phyloP scores from a whole-genome alignment of 1,139 yeast species.

The Lodderomyces elongisporus region DNA sequence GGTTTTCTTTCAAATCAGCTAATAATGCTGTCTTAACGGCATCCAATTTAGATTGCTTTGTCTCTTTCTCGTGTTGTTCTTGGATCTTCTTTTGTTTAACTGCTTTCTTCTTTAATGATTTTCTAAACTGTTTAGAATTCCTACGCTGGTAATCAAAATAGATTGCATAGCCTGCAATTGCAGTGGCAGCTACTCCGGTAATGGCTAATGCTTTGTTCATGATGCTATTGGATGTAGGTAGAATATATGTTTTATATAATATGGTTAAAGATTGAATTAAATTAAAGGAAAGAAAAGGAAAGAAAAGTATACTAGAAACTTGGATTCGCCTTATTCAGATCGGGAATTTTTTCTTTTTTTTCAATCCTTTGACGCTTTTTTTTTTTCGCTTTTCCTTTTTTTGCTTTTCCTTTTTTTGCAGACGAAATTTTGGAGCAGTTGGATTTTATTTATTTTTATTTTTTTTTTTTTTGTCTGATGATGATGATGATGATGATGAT shows the following conservation, averaged over 20 bases:
- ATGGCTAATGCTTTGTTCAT: slow-evolving; percentile 45
- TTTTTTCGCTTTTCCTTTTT: too few relatives aligned
- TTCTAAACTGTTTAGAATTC: slow-evolving; percentile 75
- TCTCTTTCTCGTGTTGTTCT: slow-evolving; percentile 52
- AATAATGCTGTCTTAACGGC: slow-evolving; percentile 58
- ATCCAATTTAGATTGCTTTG: slow-evolving; percentile 56
- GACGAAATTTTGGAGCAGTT: too few relatives aligned
- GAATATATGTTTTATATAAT: neutral
- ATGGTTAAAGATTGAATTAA: neutral
- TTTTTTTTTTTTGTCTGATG: too few relatives aligned
- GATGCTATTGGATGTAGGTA: neutral
- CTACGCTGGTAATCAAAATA: slow-evolving; percentile 94
- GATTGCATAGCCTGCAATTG: slow-evolving; percentile 67
- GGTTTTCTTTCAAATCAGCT: slow-evolving; percentile 61
- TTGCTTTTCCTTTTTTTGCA: too few relatives aligned
- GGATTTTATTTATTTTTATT: too few relatives aligned
- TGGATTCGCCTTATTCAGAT: too few relatives aligned
- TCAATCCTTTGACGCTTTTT: too few relatives aligned
- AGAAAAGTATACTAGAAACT: neutral
- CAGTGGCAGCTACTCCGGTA: slow-evolving; percentile 51
- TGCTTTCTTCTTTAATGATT: slow-evolving; percentile 58
- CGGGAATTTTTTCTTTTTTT: too few relatives aligned
- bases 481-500: too few relatives aligned
- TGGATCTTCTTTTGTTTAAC: slow-evolving; percentile 55
- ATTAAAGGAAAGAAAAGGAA: slow-evolving; percentile 1